Evolutionary conservation across 768 basidiomycete species (phyloP), one percentile per base, ranked within the genome.

Genomic region (Phlegmacium glaucopus): DNA sequence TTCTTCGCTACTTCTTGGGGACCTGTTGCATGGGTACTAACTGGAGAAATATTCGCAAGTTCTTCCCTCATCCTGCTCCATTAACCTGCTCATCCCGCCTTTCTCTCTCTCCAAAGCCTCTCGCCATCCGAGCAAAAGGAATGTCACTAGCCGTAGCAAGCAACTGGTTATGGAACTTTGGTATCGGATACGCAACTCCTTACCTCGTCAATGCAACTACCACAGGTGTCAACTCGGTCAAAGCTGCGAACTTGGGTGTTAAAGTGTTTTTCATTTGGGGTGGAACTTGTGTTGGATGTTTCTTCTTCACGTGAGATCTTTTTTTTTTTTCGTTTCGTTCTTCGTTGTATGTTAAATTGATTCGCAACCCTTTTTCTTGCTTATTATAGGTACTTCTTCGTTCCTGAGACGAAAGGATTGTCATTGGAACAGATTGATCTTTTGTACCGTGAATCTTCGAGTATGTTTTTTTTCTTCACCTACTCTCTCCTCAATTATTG

Each of bases 211-310:
- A 77, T 38, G 55, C 59, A 37, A 59, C 50, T 1, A 58, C 59
- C 2, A 45, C 29, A 2, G 59, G 59, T 37, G 34, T 50, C 16
- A 54, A 54, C 26, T 57, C 48, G 10, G 49, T 52, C 12, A 59
- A 64, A 27, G 69, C 76, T 45, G 75, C 74, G 4, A 64, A 67
- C 45, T 77, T 88, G 10, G 72, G 76, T 34, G 72, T 73, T 34
- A 87, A 85, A 60, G 87, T 90, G 63, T 91, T 91, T 81, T 90
- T 90, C 72, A 78, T 91, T 64, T 91, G 88, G 89, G 69, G 70
- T 16, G 59, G 59, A 30, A 84, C 81, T 7, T 90, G 87, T 57
- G 60, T 74, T 39, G 76, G 82, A 55, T 86, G 82, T 61, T 62
- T 83, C 61, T 35, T 88, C 57, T 91, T 90, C 71, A 78, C 87